Evolutionary conservation across 2,329 filamentous ascomycete species (phyloP).

Genomic region (Alternaria gansuensis): DNA sequence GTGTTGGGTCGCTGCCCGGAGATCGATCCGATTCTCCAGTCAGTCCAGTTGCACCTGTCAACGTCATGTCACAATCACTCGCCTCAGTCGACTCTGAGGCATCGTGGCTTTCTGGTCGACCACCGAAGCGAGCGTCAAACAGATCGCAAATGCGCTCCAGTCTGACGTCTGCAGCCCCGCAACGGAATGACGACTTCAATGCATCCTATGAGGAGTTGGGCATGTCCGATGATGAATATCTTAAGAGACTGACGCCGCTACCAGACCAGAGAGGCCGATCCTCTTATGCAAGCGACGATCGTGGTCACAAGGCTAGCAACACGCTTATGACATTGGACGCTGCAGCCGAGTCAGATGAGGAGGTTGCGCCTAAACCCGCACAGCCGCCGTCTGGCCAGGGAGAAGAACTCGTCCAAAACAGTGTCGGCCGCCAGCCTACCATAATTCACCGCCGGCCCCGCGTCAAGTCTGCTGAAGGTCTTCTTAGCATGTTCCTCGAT

Average conservation of each 20-base stretch:
- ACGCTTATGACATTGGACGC: conserved; percentile 54
- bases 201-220: conserved; percentile 72
- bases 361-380: conserved; percentile 34
- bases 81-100: conserved; percentile 95
- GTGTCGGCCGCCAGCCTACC: conserved; percentile 66
- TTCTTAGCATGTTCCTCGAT: conserved; percentile 62
- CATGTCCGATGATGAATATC: conserved; percentile 77
- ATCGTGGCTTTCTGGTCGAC: conserved; percentile 89
- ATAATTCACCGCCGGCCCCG: conserved; percentile 69
- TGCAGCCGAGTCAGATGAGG: conserved; percentile 56
- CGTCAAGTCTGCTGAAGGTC: conserved; percentile 68
- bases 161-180: conserved; percentile 53
- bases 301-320: conserved; percentile 54
- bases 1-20: conserved; percentile 38
- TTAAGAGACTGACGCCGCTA: conserved; percentile 64
- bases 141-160: conserved; percentile 59
- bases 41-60: conserved; percentile 45
- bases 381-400: conserved; percentile 37
- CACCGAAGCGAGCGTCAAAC: conserved; percentile 60
- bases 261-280: conserved; percentile 56
- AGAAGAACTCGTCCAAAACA: conserved; percentile 60
- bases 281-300: conserved; percentile 37
- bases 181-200: conserved; percentile 63
- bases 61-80: conserved; percentile 77
- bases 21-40: conserved; percentile 56